Percentiles rank a stretch among this genome's conserved stretches.
Evolutionary conservation across 2,329 filamentous ascomycete genomes (phyloP).

Genomic region (Fonsecaea pugnacius): DNA sequence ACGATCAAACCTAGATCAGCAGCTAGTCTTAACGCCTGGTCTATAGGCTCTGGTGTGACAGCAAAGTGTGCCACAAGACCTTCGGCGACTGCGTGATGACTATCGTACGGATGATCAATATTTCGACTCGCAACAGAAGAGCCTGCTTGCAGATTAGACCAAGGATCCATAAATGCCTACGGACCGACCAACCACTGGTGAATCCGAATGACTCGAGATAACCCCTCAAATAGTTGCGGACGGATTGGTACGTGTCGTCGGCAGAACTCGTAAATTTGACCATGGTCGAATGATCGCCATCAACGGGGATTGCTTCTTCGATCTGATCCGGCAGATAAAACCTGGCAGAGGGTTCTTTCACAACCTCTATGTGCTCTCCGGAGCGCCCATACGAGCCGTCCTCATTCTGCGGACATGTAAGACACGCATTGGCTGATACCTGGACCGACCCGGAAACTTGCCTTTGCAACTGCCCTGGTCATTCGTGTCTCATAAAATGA

Average conservation of each 20-base stretch:
- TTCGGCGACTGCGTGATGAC: not conserved
- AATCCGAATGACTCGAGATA: not conserved
- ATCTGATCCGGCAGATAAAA: slow-evolving; percentile 1
- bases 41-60: not conserved
- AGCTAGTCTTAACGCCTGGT: not conserved
- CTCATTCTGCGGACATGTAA: slow-evolving; percentile 3
- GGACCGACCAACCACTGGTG: not conserved
- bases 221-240: not conserved
- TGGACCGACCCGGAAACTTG: not conserved
- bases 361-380: slow-evolving; percentile 1
- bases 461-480: not conserved
- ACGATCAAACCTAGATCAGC: not conserved
- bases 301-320: not conserved
- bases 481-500: slow-evolving; percentile 2
- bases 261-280: not conserved
- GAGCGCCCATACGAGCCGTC: not conserved
- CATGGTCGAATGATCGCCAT: not conserved
- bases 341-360: not conserved
- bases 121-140: not conserved
- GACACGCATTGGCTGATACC: not conserved
- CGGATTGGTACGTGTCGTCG: not conserved
- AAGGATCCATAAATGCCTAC: not conserved
- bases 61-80: not conserved
- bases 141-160: not conserved
- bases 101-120: not conserved